Percentiles rank a stretch among this genome's conserved stretches.
Evolutionary conservation across 2,329 filamentous ascomycete genomes (phyloP).

Genomic region (Phoma herbarum): DNA sequence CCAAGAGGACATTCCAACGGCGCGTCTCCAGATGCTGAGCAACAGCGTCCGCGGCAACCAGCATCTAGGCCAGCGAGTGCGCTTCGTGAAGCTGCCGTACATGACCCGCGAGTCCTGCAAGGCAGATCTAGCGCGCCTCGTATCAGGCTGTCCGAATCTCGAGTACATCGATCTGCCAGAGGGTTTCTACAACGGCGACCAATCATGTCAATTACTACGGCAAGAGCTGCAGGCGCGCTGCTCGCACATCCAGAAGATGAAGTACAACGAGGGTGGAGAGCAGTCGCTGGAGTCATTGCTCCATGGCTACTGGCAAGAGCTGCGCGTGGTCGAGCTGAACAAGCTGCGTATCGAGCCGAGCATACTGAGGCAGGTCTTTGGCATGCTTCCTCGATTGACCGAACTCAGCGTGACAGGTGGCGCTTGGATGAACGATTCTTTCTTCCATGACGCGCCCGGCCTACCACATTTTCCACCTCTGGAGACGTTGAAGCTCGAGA

Average conservation of each 20-base stretch:
- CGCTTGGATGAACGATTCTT: constrained; percentile 75
- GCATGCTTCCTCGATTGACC: constrained; percentile 70
- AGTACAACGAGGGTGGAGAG: constrained; percentile 80
- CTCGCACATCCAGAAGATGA: constrained; percentile 87
- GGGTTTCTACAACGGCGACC: constrained; percentile 84
- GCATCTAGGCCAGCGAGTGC: constrained; percentile 72
- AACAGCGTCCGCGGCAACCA: constrained; percentile 82
- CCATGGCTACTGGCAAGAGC: constrained; percentile 71
- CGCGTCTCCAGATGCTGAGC: constrained; percentile 79
- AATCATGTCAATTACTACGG: constrained; percentile 75
- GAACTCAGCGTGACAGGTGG: constrained; percentile 79
- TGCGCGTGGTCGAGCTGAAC: constrained; percentile 77
- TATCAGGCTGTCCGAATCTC: constrained; percentile 84
- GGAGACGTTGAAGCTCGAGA: constrained; percentile 75
- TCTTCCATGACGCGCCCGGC: constrained; percentile 73
- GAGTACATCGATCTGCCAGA: constrained; percentile 91
- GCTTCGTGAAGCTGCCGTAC: constrained; percentile 88
- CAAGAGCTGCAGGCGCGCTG: constrained; percentile 87
- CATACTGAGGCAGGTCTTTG: constrained; percentile 75
- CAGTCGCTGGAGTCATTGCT: constrained; percentile 76
- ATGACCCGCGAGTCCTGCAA: constrained; percentile 92
- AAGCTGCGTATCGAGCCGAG: constrained; percentile 74
- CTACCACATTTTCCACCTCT: constrained; percentile 78
- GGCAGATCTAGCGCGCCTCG: constrained; percentile 82
- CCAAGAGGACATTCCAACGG: constrained; percentile 79